Conservation (phyloP, 176 grass and related monocot species). For the Luzula sylvatica region DNA sequence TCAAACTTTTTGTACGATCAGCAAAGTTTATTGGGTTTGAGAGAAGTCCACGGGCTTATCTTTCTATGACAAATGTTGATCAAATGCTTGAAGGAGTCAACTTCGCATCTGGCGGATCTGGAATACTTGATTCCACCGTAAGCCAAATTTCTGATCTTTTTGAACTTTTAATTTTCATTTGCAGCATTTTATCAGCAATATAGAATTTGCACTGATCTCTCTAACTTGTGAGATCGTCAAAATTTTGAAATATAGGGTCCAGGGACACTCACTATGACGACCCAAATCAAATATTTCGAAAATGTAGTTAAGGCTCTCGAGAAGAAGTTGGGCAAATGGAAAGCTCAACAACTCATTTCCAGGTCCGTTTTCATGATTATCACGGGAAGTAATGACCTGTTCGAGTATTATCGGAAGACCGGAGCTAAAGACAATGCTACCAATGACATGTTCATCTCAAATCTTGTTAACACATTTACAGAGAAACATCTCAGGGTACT, state of each 20-base stretch:
- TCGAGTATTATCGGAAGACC: neutral
- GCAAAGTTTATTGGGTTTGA: conserved; percentile 9
- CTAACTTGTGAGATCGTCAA: no score
- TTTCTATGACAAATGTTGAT: neutral
- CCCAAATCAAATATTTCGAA: conserved; percentile 23
- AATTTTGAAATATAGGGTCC: neutral
- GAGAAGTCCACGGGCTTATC: conserved; percentile 28
- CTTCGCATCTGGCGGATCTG: conserved; percentile 28
- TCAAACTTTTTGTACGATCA: neutral
- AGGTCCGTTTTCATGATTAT: conserved; percentile 26
- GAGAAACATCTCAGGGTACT: conserved; percentile 2
- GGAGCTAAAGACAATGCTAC: conserved; percentile 1
- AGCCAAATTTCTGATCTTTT: neutral
- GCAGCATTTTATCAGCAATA: no score
- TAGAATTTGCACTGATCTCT: no score
- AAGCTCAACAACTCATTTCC: neutral
- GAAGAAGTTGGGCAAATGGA: neutral
- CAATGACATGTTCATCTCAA: neutral
- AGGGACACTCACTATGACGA: conserved; percentile 2
- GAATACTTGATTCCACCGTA: conserved; percentile 27
- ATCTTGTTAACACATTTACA: conserved; percentile 3
- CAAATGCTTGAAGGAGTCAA: conserved; percentile 26
- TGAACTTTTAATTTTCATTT: no score
- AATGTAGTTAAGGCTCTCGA: neutral
- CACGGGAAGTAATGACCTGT: conserved; percentile 27